Evolutionary conservation across 345 rosid species (phyloP).

Genomic region (Erucastrum elatum): DNA sequence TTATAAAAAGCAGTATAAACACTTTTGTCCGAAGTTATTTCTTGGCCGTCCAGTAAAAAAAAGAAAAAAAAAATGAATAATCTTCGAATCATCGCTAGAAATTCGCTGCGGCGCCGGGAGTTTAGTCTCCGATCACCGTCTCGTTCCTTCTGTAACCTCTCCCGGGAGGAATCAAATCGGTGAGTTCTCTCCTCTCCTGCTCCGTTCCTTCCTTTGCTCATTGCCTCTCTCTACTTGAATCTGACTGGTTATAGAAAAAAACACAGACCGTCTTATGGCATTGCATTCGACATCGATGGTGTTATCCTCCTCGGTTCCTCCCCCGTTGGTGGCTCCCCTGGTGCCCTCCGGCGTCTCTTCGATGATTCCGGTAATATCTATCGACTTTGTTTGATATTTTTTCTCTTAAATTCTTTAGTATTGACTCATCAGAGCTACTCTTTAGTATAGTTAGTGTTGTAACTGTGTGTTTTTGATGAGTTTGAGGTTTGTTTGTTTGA

Average conservation of each 20-base stretch:
- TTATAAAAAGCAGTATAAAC: neutral
- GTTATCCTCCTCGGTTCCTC: conserved; percentile 70
- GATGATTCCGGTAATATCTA: conserved; percentile 47
- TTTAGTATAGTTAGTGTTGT: neutral
- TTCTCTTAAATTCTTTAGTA: too few relatives aligned
- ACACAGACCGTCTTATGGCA: conserved; percentile 60
- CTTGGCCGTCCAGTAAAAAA: neutral
- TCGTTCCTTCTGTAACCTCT: conserved; percentile 26
- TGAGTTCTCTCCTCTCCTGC: conserved; percentile 17
- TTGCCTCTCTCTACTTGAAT: conserved; percentile 9
- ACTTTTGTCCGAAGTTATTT: neutral
- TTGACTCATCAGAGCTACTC: neutral
- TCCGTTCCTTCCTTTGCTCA: neutral
- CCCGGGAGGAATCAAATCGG: conserved; percentile 32
- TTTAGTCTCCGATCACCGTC: conserved; percentile 26
- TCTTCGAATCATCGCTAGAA: conserved; percentile 31
- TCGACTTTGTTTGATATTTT: neutral
- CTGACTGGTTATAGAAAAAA: neutral
- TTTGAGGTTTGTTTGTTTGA: conserved; percentile 18
- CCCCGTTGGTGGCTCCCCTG: conserved; percentile 73
- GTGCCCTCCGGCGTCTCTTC: conserved; percentile 59
- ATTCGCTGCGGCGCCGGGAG: conserved; percentile 29
- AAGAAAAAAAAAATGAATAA: conserved; percentile 18
- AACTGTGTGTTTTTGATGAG: neutral
- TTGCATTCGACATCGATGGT: conserved; percentile 89